Percentiles rank a stretch among this genome's conserved stretches.
These are phyloP conservation scores for Paraphaeosphaeria sporulosa DNA, from an alignment of 2,329 filamentous ascomycete genomes.

Conservation along the genomic window DNA sequence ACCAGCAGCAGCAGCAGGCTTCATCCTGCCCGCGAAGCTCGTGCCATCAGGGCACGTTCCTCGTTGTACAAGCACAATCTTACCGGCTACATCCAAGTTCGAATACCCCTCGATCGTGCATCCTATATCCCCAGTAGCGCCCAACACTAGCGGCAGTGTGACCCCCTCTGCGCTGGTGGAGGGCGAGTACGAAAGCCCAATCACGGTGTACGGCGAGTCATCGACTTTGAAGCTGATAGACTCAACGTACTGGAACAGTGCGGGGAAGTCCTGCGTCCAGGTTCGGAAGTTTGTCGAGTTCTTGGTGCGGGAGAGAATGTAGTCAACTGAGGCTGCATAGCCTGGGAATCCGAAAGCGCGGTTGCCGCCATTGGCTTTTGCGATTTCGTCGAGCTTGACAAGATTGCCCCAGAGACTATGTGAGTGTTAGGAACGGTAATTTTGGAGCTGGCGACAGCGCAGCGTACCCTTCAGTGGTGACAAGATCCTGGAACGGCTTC, in stretches of 20 bases:
- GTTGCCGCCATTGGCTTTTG: constrained; percentile 64
- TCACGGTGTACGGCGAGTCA: constrained; percentile 48
- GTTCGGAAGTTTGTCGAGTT: constrained; percentile 48
- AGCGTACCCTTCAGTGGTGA: constrained; percentile 49
- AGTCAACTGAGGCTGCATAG: constrained; percentile 66
- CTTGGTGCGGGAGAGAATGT: constrained; percentile 59
- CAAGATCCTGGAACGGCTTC: constrained; percentile 50
- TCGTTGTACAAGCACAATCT: constrained; percentile 54
- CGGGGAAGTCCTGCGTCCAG: constrained; percentile 61
- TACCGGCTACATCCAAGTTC: constrained; percentile 48
- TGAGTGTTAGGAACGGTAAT: neutral
- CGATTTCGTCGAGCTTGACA: constrained; percentile 63
- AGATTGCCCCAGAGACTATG: constrained; percentile 62
- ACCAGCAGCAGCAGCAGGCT: constrained; percentile 51
- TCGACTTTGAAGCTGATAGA: constrained; percentile 51
- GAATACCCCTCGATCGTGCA: constrained; percentile 51
- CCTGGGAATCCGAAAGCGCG: constrained; percentile 67
- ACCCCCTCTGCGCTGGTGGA: constrained; percentile 57
- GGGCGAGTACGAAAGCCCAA: constrained; percentile 57
- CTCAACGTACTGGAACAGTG: constrained; percentile 53
- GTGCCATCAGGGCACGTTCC: constrained; percentile 52
- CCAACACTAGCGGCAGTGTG: constrained; percentile 51
- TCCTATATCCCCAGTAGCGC: constrained; percentile 49
- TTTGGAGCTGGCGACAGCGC: neutral
- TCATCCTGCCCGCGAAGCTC: constrained; percentile 50